Conservation (phyloP, 345 rosid genomes). For the Populus euphratica region DNA sequence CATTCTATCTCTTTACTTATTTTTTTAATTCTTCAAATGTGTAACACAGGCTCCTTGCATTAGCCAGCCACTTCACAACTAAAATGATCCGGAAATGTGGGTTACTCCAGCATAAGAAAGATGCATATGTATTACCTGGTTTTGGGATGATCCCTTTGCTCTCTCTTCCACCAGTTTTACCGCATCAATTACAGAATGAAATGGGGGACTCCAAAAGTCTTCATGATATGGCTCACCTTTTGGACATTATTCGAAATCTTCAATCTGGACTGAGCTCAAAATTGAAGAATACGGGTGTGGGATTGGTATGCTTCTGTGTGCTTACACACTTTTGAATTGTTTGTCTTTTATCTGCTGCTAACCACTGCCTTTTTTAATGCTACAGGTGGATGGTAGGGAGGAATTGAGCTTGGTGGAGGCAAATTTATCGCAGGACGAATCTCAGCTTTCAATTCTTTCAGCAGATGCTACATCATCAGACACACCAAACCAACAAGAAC, state of each 20-base stretch:
- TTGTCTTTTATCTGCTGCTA: conserved; percentile 17
- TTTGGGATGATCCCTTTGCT: conserved; percentile 33
- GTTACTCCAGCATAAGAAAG: conserved; percentile 51
- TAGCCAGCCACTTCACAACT: conserved; percentile 76
- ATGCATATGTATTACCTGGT: conserved; percentile 36
- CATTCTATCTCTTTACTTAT: background rate
- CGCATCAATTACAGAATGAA: conserved; percentile 36
- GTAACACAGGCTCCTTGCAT: conserved; percentile 67
- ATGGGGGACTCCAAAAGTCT: conserved; percentile 50
- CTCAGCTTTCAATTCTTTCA: conserved; percentile 48
- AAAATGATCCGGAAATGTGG: conserved; percentile 78
- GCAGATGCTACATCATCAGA: conserved; percentile 41
- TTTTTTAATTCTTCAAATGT: conserved; percentile 17
- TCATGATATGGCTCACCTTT: conserved; percentile 69
- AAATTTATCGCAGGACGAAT: conserved; percentile 42
- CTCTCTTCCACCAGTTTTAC: conserved; percentile 50
- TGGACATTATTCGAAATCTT: conserved; percentile 77
- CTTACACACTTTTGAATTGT: background rate
- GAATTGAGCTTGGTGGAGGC: conserved; percentile 41
- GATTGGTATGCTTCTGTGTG: conserved; percentile 43
- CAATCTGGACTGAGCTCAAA: conserved; percentile 62
- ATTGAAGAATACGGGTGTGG: conserved; percentile 66
- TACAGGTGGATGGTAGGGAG: conserved; percentile 53
- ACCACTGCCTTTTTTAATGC: conserved; percentile 15
- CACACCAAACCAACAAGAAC: conserved; percentile 32